These are phyloP conservation scores for Sophora flavescens DNA, from an alignment of 306 rosid genomes.

Conservation along the genomic window DNA sequence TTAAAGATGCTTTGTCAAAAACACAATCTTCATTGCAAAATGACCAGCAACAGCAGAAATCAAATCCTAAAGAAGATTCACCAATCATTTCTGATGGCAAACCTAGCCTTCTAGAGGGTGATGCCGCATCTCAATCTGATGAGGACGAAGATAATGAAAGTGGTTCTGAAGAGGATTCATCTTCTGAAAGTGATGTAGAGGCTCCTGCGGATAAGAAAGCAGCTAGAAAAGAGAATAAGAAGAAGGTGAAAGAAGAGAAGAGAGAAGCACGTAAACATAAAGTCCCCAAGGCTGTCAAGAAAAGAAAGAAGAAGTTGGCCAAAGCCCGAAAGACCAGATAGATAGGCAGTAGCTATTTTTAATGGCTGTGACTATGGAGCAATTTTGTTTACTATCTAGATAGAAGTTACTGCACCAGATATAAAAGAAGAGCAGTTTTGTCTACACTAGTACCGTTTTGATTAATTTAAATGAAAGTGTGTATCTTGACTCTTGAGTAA, in stretches of 20 bases:
- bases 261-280: constrained; percentile 80
- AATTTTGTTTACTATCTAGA: background rate
- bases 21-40: constrained; percentile 45
- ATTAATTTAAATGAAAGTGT: constrained; percentile 12
- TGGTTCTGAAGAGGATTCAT: constrained; percentile 61
- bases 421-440: background rate
- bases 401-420: constrained; percentile 1
- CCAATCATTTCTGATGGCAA: background rate
- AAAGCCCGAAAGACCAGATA: constrained; percentile 75
- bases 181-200: constrained; percentile 52
- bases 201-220: constrained; percentile 73
- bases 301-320: constrained; percentile 76
- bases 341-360: constrained; percentile 44
- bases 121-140: constrained; percentile 42
- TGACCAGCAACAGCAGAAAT: constrained; percentile 40
- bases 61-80: constrained; percentile 37
- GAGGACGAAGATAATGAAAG: constrained; percentile 49
- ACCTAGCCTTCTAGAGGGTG: constrained; percentile 41
- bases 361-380: background rate
- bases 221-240: constrained; percentile 83
- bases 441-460: background rate
- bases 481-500: no score
- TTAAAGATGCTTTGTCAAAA: constrained; percentile 60
- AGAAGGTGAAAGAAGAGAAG: constrained; percentile 91
- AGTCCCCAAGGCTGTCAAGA: constrained; percentile 84